Evolutionary conservation across 495 filamentous ascomycete species (phyloP), one percentile per base, ranked within the genome.

Genomic region (Physcia stellaris): DNA sequence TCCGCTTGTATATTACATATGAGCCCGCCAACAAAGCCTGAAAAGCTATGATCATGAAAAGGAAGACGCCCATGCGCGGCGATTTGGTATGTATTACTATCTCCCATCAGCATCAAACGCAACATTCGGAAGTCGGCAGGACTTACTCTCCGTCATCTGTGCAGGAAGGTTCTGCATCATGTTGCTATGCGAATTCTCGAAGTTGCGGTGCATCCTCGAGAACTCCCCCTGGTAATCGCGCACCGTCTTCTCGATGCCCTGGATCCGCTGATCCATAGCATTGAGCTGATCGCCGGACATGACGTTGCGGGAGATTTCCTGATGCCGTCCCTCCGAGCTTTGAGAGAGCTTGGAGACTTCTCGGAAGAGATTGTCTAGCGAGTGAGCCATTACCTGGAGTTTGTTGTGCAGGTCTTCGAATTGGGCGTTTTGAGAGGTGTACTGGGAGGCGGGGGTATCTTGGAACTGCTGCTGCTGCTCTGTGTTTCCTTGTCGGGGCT

Each of bases 401-500:
- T 84, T 77, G 64, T 80, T 79, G 57, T 85, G 72, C 7, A 95
- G 67, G 52, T 95, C 85, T 12, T 64, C 67, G 53, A 93, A 88
- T 51, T 92, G 85, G 17, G 63, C 60, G 15, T 62, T 52, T 28
- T 58, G 53, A 24, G 68, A 67, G 36, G 62, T 64, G 47, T 68
- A 66, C 37, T 57, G 66, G 4, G 63, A 56, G 36, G 72, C 65
- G 7, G 59, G 51, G 9, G 64, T 61, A 45, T 75, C 63, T 2
- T 57, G 35, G 19, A 22, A 18, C 22, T 26, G 35, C 15, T 33
- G 43, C 64, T 54, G 21, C 63, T 12, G 10, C 32, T 19, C 34
- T 39, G 35, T 20, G 40, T 39, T 21, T 43, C 23, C 22, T 24
- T 32, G 16, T 48, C 45, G 15, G 19, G 40, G 16, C 46, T 45